Conservation (phyloP, 495 filamentous ascomycete genomes). For the Melanomma pulvis-pyrius region DNA sequence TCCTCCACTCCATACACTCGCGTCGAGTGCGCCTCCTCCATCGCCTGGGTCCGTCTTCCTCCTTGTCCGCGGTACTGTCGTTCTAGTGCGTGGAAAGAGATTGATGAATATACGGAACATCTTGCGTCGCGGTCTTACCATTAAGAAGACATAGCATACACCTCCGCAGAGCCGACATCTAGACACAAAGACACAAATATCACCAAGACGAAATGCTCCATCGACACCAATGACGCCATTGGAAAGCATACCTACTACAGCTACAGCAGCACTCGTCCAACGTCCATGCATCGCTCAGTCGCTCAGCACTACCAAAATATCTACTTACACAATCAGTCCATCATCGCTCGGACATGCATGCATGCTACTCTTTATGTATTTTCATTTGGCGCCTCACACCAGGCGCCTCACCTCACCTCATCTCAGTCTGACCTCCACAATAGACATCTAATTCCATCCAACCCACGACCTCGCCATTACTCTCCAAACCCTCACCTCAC, state of each 20-base stretch:
- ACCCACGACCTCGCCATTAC: conserved; percentile 92
- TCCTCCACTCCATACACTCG: no score
- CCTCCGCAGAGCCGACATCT: not conserved
- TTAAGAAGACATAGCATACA: no score
- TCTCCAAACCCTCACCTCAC: conserved; percentile 97
- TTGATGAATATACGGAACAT: no score
- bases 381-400: no score
- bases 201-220: not conserved
- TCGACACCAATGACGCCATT: not conserved
- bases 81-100: no score
- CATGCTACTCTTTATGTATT: no score
- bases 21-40: no score
- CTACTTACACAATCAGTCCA: not conserved
- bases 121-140: no score
- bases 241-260: not conserved
- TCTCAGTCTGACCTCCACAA: not conserved
- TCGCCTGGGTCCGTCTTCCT: no score
- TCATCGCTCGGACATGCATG: not conserved
- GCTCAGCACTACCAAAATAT: not conserved
- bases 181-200: not conserved
- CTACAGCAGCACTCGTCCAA: not conserved
- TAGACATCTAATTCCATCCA: conserved; percentile 65
- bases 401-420: not conserved
- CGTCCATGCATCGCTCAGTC: not conserved
- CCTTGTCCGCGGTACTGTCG: no score